Base-by-base conservation (phyloP, 225 moss, liverwort and hornwort genomes). In the Straminergon stramineum region DNA sequence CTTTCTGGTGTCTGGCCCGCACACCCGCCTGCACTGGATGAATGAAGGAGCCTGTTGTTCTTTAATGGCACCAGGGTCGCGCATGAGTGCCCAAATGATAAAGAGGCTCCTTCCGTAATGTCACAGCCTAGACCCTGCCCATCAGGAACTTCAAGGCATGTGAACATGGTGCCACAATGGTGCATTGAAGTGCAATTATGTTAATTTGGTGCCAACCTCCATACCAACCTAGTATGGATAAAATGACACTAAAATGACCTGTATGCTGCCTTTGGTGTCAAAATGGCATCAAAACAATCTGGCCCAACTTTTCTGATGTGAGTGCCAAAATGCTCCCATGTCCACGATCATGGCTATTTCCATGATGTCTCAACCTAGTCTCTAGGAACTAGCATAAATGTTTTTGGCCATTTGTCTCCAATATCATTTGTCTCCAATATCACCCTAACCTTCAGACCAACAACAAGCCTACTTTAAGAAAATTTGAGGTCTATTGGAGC, bases 401-500 rank as follows among this genome's bases (percentile, higher is more conserved):
- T 6, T 75, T 75, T 31, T 48, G 18, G 31, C 2, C 0, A 74
- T 45, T 45, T 74, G 11, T 74, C 15, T 10, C 0, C 30, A 30
- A n/a, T n/a, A n/a, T n/a, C n/a, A n/a, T n/a, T n/a, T n/a, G n/a
- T n/a, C n/a, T n/a, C n/a, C n/a, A 28, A 45, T 45, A 30, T 45
- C 30, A 28, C 10, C 10, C 0, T 48, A 51, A 1, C 7, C 4
- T 3, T 31, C 7, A 48, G 17, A 11, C 4, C 7, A 31, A 31
- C 0, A 1, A 51, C 0, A 31, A 52, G 12, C 5, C 3, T 32
- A 32, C 48, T 48, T 48, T 48, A 7, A 51, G 2, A 75, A 48
- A 32, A 48, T 31, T 75, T 48, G 11, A 75, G 2, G 7, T 75
- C 13, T 32, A 20, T 5, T 1, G 2, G 2, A 52, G 3, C 0